Conservation (phyloP, 2,329 filamentous ascomycete genomes). For the Sporothrix sp. region DNA sequence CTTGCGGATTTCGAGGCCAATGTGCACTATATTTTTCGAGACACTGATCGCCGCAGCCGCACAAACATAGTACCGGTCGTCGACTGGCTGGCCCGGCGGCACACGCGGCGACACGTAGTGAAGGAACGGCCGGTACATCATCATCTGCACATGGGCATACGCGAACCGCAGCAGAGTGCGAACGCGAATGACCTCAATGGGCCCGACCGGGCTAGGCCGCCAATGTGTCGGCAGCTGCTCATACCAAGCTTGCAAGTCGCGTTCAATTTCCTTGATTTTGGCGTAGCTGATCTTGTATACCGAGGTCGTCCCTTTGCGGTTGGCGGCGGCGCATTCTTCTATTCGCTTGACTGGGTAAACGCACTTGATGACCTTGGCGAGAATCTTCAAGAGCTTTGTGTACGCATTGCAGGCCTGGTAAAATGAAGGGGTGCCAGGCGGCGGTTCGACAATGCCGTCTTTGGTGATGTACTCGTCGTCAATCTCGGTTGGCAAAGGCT, state of each 20-base stretch:
- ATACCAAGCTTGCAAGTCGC: slow-evolving; percentile 53
- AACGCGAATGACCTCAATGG: slow-evolving; percentile 66
- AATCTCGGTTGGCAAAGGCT: slow-evolving; percentile 53
- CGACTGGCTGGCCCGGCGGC: slow-evolving; percentile 47
- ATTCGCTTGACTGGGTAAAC: slow-evolving; percentile 55
- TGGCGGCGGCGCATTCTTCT: slow-evolving; percentile 35
- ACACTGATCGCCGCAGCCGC: slow-evolving; percentile 53
- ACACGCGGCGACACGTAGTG: slow-evolving; percentile 67
- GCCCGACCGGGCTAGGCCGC: slow-evolving; percentile 67
- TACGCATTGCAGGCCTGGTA: slow-evolving; percentile 59
- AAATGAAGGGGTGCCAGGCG: slow-evolving; percentile 46
- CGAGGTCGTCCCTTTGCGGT: slow-evolving; percentile 33
- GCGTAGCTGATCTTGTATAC: slow-evolving; percentile 55
- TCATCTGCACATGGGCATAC: slow-evolving; percentile 75
- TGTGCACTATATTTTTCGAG: slow-evolving; percentile 66
- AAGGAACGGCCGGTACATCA: slow-evolving; percentile 73
- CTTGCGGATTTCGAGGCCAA: slow-evolving; percentile 49
- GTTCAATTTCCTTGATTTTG: slow-evolving; percentile 55
- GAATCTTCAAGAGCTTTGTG: slow-evolving; percentile 52
- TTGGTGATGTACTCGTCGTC: slow-evolving; percentile 59
- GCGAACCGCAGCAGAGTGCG: slow-evolving; percentile 68
- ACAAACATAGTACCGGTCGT: slow-evolving; percentile 70
- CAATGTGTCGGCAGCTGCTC: slow-evolving; percentile 63
- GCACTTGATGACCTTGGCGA: slow-evolving; percentile 53
- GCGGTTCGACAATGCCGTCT: slow-evolving; percentile 44